phyloP scores from a whole-genome alignment of 768 basidiomycete species.

The Trametes gibbosa region DNA sequence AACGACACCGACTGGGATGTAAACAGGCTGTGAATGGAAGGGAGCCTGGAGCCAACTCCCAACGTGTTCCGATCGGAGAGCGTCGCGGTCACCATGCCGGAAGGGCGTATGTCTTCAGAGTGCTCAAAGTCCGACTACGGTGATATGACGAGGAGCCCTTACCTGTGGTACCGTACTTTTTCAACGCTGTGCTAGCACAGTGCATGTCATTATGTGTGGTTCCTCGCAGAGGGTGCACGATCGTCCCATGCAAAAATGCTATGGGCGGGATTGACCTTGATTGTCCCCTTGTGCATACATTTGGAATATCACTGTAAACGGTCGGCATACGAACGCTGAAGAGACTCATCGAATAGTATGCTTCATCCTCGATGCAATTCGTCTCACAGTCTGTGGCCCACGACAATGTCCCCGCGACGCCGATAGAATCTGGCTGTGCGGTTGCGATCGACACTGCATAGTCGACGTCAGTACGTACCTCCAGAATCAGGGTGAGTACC shows the following conservation, averaged over 20 bases:
- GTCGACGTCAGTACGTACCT: conserved; percentile 1
- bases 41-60: no score
- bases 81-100: neutral
- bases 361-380: conserved; percentile 6
- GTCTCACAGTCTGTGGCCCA: conserved; percentile 7
- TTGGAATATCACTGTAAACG: neutral
- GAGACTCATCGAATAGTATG: conserved; percentile 10
- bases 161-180: no score
- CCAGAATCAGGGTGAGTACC: neutral
- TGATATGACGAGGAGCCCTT: no score
- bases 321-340: conserved; percentile 8
- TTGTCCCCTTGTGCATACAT: conserved; percentile 5
- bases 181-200: no score
- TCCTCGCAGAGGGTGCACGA: neutral
- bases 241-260: conserved; percentile 7
- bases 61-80: conserved; percentile 9
- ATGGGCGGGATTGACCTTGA: conserved; percentile 2
- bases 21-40: no score
- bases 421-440: neutral
- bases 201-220: no score
- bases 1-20: no score
- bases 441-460: neutral
- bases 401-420: conserved; percentile 6
- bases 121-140: no score
- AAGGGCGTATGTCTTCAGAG: no score